Evolutionary conservation across 75 land plant species (phyloP), one percentile per base, ranked within the genome.

Genomic region (Selaginella moellendorffii): DNA sequence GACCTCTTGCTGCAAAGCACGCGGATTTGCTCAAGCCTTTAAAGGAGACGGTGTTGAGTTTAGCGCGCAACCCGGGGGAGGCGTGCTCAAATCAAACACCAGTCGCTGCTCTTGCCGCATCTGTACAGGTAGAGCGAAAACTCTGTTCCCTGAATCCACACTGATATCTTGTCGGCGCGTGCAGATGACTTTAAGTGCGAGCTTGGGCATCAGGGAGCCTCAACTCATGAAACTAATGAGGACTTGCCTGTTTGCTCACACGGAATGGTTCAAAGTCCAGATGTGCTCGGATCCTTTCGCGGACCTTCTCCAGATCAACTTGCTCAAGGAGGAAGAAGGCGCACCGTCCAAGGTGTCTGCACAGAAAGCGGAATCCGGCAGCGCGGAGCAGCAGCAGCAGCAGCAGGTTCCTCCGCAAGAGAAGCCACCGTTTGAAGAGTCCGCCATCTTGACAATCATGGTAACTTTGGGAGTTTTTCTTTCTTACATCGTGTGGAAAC

Each of bases 251-350:
- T 78, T 78, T 62, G 73, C 91, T 0, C 97, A 95, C 60, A 80
- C 56, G 42, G 92, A 86, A 42, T 95, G 91, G 99, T 95, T 86
- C 60, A 95, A 86, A 79, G 79, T 90, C 64, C 99, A 95, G 67
- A 90, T 80, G 92, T 90, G 97, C 65, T 70, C 77, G 53, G 99
- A 95, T 65, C 76, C 78, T 0, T 95, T 95, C 78, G 99, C 83
- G 61, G 68, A 81, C 28, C 64, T 90, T 22, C 53, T 95, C 31
- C 70, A 68, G 61, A 86, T 95, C 25, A 78, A 82, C 70, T 67
- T 29, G 2, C 66, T 95, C 61, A 95, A 84, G 68, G 97, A 86
- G 30, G 61, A 66, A 46, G 80, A 79, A 46, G 1, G 68, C 31
- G 24, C n/a, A 56, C n/a, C n/a, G n/a, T 56, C 59, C 9, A 56